Base-by-base conservation (phyloP, 139 green algal species). In the Haematococcus lacustris region DNA sequence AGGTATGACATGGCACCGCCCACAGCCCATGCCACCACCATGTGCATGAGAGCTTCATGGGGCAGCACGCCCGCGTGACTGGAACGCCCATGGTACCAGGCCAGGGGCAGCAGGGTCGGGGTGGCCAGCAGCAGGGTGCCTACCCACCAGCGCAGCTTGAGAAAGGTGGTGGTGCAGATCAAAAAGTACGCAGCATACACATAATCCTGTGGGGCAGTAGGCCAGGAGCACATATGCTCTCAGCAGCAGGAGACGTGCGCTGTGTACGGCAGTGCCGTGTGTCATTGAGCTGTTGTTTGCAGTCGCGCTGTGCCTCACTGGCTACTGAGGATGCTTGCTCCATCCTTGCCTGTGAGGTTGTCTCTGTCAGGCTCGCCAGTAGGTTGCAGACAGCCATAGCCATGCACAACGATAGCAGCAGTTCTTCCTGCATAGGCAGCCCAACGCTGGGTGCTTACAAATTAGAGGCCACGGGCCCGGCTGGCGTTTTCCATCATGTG, bases 1-100 rank as follows among this genome's bases (percentile, higher is more conserved):
- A 95, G 70, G 70, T 87, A 95, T 0, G 87, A 75, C 90, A 95
- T 95, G 9, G 93, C 77, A 0, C 73, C 84, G 1, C 90, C 90
- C 17, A 89, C 87, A 0, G 82, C 86, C 88, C 88, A 95, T 0
- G 87, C 87, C 6, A 93, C 80, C 7, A 82, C 37, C 6, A 95
- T 74, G 76, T 95, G 90, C 67, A 92, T 73, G 7, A 68, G 62
- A 25, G 34, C 53, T 7, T 64, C 53, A 7, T 21, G 13, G 26
- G 53, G 53, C 13, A 64, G 53, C 53, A 26, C n/a, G n/a, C n/a
- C 21, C 53, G 33, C 53, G 26, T 30, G 53, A 21, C 4, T 32
- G 53, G 4, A 4, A 21, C 26, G 17, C 13, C 53, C 53, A 26
- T 30, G 47, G 40, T 78, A 51, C 73, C 73, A 78, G 30, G 70